Evolutionary conservation across 2,329 filamentous ascomycete genomes (phyloP), one percentile per base, ranked within the genome.

Genomic region (Dothidotthia symphoricarpi): DNA sequence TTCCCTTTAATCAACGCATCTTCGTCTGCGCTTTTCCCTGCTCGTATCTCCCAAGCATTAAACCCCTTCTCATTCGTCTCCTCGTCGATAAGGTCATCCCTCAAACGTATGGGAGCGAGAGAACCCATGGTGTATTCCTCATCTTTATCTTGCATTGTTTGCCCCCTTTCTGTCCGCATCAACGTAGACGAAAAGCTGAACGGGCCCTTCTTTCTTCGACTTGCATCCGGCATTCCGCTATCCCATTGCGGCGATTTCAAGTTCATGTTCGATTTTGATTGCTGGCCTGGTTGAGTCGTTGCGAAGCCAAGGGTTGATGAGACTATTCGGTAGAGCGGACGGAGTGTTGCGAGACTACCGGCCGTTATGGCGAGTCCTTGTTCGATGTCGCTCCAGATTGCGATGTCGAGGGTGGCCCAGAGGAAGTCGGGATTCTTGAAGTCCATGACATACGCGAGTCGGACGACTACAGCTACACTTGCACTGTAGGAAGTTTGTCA

Each of bases 301-400:
- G 51, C 48, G 31, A 57, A 39, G 9, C 60, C 60, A 11, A 64
- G 13, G 2, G 39, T 45, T 6, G 41, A n/a, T 6, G 53, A 35
- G 8, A 65, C 9, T 28, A 42, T 31, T 19, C 61, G 61, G 45
- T 59, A 65, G 11, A 67, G 57, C 0, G 64, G 64, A 1, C 64
- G 63, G 6, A 67, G 60, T 22, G 64, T 67, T 16, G 64, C 64
- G 17, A 64, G 57, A 40, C 53, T 59, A 16, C 61, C 63, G 11
- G 64, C 63, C 4, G 63, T 64, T 27, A 67, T 63, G 34, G 57
- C 64, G 6, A 67, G 58, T 19, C 61, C 64, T 52, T 63, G 60
- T 37, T 67, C 64, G n/a, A 56, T 55, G 35, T 63, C 57, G 32
- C 55, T 60, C 64, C 64, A 67, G 28, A 67, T 65, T 6, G 64